These are phyloP conservation scores for Pelagomonas calceolata DNA, from an alignment of 108 stramenopile species.

Conservation along the genomic window DNA sequence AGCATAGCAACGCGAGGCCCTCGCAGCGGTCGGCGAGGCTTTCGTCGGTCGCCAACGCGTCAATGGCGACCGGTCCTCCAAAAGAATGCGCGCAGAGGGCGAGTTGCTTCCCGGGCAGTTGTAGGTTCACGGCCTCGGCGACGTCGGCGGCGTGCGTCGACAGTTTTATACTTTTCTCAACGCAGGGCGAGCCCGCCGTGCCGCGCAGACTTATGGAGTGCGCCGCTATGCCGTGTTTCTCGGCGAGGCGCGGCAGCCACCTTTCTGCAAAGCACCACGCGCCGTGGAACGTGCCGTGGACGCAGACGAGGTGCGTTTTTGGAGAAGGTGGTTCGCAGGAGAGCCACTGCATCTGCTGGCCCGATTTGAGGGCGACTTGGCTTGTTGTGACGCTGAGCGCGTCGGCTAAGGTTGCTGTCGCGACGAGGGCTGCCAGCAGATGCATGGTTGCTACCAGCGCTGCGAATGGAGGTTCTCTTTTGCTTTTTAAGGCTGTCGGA, in stretches of 20 bases:
- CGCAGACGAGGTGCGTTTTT: background rate
- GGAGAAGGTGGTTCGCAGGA: background rate
- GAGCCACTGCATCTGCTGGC: background rate
- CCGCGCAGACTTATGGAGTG: conserved; percentile 49
- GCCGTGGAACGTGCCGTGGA: conserved; percentile 61
- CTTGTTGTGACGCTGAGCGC: too few species aligned
- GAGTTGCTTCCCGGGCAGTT: background rate
- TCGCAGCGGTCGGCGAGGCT: background rate
- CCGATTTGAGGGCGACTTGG: background rate
- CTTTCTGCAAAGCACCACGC: conserved; percentile 58
- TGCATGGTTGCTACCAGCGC: too few species aligned
- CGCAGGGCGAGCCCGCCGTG: conserved; percentile 16
- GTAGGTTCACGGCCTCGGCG: background rate
- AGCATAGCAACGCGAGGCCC: conserved; percentile 57
- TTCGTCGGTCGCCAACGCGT: background rate
- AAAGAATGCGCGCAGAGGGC: background rate
- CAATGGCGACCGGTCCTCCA: background rate
- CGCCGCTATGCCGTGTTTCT: conserved; percentile 37
- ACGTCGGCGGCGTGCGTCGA: conserved; percentile 22
- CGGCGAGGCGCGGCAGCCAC: conserved; percentile 42
- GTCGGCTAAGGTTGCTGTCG: too few species aligned
- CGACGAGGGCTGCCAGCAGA: too few species aligned
- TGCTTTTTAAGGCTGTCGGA: too few species aligned
- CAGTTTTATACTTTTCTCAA: conserved; percentile 26
- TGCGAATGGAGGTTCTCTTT: too few species aligned